These are phyloP conservation scores for Russula emetica DNA, from an alignment of 768 basidiomycete species.

Conservation along the genomic window DNA sequence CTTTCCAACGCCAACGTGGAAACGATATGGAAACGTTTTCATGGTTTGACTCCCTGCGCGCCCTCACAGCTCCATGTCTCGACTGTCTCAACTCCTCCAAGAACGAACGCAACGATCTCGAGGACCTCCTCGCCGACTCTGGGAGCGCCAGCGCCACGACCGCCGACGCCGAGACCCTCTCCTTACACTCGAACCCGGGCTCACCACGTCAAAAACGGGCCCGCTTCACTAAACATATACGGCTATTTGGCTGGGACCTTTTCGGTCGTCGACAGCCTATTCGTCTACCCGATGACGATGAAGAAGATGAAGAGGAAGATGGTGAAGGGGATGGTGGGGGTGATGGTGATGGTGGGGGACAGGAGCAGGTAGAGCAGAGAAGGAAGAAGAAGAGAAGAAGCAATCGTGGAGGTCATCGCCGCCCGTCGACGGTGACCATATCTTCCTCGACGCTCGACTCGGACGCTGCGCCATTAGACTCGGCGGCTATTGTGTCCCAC, in stretches of 20 bases:
- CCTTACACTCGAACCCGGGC: conserved; percentile 61
- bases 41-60: conserved; percentile 57
- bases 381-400: not conserved
- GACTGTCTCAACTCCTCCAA: conserved; percentile 46
- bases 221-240: conserved; percentile 40
- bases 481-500: conserved; percentile 48
- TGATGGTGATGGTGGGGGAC: not conserved
- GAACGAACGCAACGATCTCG: conserved; percentile 39
- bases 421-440: conserved; percentile 28
- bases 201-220: conserved; percentile 27
- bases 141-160: conserved; percentile 38
- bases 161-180: conserved; percentile 55
- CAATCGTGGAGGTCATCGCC: not conserved
- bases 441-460: conserved; percentile 55
- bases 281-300: conserved; percentile 54
- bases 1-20: conserved; percentile 13
- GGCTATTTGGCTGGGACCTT: conserved; percentile 60
- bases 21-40: conserved; percentile 46
- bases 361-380: not conserved
- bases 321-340: not conserved
- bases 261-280: conserved; percentile 61
- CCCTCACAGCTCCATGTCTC: conserved; percentile 56
- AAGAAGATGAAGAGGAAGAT: conserved; percentile 28
- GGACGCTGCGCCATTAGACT: conserved; percentile 63
- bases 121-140: conserved; percentile 47